phyloP scores from a whole-genome alignment of 768 basidiomycete species.

The Mycena rosella region DNA sequence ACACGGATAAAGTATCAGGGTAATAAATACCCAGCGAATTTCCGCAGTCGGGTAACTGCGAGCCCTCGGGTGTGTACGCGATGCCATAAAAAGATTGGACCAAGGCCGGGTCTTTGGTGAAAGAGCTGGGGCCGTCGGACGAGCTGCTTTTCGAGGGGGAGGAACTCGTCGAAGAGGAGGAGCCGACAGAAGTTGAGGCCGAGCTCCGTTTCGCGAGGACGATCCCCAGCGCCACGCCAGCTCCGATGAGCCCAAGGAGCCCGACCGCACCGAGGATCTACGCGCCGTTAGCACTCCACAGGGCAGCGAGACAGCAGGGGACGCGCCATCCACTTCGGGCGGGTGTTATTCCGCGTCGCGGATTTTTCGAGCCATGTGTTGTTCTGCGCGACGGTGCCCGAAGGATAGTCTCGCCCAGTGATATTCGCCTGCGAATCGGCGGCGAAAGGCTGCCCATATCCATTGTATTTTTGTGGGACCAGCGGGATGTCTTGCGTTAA shows the following conservation, averaged over 20 bases:
- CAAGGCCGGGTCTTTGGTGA: constrained; percentile 75
- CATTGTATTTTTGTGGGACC: constrained; percentile 16
- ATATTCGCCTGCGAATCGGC: constrained; percentile 20
- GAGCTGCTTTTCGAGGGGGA: constrained; percentile 31
- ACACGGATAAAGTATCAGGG: not conserved
- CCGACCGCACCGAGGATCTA: constrained; percentile 64
- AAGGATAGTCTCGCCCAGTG: constrained; percentile 1
- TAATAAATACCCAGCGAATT: constrained; percentile 55
- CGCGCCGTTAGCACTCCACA: not conserved
- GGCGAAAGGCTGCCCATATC: not conserved
- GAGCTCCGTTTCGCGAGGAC: constrained; percentile 63
- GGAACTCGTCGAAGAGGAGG: constrained; percentile 35
- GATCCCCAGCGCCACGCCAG: constrained; percentile 67
- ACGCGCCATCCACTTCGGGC: constrained; percentile 18
- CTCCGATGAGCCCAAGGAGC: constrained; percentile 56
- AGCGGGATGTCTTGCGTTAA: constrained; percentile 14
- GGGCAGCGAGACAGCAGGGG: not conserved
- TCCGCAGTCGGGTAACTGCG: constrained; percentile 80
- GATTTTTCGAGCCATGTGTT: constrained; percentile 21
- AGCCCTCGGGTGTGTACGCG: constrained; percentile 86
- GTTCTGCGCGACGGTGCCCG: constrained; percentile 2
- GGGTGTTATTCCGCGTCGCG: not conserved
- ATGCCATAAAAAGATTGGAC: constrained; percentile 86
- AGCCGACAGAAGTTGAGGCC: constrained; percentile 43
- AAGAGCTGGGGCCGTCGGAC: constrained; percentile 73